phyloP scores from a whole-genome alignment of 305 asterid genomes.

The Ilex paraguariensis region DNA sequence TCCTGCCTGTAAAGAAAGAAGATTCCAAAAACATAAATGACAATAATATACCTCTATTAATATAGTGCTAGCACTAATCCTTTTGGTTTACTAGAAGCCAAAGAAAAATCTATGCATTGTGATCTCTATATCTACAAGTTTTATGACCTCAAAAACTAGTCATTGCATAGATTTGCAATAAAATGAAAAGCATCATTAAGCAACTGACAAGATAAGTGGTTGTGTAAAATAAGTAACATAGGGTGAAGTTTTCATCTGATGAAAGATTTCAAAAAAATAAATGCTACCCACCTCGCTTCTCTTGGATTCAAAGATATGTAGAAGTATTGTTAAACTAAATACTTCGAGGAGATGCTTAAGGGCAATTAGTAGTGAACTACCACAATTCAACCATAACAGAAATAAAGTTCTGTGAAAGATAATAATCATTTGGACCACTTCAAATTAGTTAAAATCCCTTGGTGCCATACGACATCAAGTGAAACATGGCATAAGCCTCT shows the following conservation, averaged over 20 bases:
- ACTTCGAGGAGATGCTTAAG: no score
- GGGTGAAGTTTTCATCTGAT: neutral
- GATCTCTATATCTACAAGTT: neutral
- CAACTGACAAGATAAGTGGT: neutral
- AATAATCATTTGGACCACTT: no score
- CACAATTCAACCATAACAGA: no score
- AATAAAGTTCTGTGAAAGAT: no score
- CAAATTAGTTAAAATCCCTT: no score
- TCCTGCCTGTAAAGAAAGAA: slow-evolving; percentile 43
- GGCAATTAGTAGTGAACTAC: no score
- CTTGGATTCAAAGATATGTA: no score
- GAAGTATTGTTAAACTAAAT: no score
- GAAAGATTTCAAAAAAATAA: neutral
- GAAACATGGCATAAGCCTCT: no score
- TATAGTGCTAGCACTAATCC: neutral
- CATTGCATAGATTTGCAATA: neutral
- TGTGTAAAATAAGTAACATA: neutral
- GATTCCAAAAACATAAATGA: slow-evolving; percentile 4
- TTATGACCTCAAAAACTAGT: neutral
- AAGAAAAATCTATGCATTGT: neutral
- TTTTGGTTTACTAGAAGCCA: neutral
- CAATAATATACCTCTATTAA: neutral
- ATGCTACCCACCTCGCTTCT: no score
- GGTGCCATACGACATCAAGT: no score
- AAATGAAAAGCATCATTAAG: neutral